Evolutionary conservation across 305 asterid genomes (phyloP), one percentile per base, ranked within the genome.

Genomic region (Coffea humblotiana): DNA sequence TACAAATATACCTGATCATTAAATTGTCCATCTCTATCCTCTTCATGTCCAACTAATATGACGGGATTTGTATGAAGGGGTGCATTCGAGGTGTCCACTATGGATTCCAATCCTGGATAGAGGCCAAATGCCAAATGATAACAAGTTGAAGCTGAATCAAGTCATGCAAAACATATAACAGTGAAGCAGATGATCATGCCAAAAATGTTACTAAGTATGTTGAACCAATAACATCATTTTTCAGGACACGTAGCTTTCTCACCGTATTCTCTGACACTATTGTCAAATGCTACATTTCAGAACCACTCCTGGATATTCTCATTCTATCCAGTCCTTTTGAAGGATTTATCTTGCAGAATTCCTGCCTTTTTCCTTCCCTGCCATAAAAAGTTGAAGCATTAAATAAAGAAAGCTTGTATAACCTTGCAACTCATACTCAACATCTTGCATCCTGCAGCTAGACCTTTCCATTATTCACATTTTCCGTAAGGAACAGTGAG

Each of bases 1-100:
- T 19, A 7, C 23, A 52, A 52, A 18, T 51, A 60, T 71, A 74
- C 83, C 79, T 80, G 75, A 52, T 32, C 48, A 35, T 23, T 12
- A 71, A 13, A 0, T 52, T 74, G 75, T 67, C 14, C 49, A 45
- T 9, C 8, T 60, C 11, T 23, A n/a, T 35, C 49, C 27, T 63
- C 72, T 9, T 54, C 63, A 1, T 80, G 61, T 67, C 65, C 76
- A 52, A 0, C 32, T 35, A 51, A 73, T 51, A 15, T 72, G 63
- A 49, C 69, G 21, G 29, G 23, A 49, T 54, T 76, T 16, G 54
- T 25, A 19, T 35, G 27, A 74, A 74, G 56, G 16, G 79, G 61
- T 4, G 8, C 15, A 2, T 27, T 63, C 27, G 19, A 8, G 2
- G 75, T 25, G 21, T 25, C 13, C 63, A 70, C 19, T 0, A 19